phyloP scores from a whole-genome alignment of 1,284 basidiomycete genomes.

The Boletus austroedulis region DNA sequence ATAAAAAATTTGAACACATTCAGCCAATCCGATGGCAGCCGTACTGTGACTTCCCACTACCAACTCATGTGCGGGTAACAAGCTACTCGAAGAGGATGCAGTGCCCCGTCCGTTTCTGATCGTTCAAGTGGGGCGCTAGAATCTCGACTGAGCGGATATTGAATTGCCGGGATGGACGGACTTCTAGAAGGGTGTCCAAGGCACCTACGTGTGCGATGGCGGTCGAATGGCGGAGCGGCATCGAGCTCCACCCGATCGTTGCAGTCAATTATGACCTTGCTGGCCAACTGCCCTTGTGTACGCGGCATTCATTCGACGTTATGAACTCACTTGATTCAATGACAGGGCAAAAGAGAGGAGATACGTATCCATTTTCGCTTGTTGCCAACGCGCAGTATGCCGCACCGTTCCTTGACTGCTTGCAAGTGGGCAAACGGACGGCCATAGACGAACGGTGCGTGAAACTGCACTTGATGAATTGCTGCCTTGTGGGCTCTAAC shows the following conservation, averaged over 20 bases:
- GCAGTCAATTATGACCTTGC: conserved; percentile 3
- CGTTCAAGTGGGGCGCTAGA: conserved; percentile 23
- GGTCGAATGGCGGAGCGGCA: conserved; percentile 12
- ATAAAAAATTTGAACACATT: background rate
- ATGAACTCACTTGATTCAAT: background rate
- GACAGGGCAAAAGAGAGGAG: background rate
- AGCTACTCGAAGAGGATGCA: conserved; percentile 19
- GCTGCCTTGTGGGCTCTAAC: conserved; percentile 3
- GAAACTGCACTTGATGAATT: conserved; percentile 3
- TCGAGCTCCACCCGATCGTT: conserved; percentile 25
- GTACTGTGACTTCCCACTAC: conserved; percentile 1
- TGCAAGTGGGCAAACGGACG: conserved; percentile 1
- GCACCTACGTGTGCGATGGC: conserved; percentile 18
- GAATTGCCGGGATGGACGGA: conserved; percentile 31
- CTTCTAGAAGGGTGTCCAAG: conserved; percentile 31
- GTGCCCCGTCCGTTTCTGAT: conserved; percentile 9
- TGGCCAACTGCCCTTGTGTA: conserved; percentile 15
- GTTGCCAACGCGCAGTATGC: conserved; percentile 14
- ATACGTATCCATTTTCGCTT: conserved; percentile 20
- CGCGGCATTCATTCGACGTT: conserved; percentile 20
- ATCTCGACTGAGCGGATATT: conserved; percentile 37
- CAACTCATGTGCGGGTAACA: conserved; percentile 6
- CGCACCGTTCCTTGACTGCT: conserved; percentile 11
- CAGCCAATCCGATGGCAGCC: conserved; percentile 5
- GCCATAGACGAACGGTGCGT: conserved; percentile 17